Percentiles rank a stretch among this genome's conserved stretches.
These are phyloP conservation scores for Apophysomyces variabilis DNA, from an alignment of 371 early-diverging fungal genomes.

Conservation along the genomic window DNA sequence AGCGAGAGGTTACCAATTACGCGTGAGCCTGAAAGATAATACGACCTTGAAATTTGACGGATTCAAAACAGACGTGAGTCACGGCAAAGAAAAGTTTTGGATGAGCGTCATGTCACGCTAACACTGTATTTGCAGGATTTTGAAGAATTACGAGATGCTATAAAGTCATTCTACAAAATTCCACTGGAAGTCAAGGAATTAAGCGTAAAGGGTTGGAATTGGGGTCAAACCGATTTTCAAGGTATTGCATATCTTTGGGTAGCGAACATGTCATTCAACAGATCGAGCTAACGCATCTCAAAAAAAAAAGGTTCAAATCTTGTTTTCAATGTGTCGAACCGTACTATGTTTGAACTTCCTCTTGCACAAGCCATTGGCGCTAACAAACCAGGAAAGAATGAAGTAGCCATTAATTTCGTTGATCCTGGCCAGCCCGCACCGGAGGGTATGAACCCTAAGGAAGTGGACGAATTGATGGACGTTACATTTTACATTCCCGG, in stretches of 20 bases:
- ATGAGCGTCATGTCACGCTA: too few relatives aligned
- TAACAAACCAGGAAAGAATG: slow-evolving; percentile 86
- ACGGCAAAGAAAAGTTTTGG: too few relatives aligned
- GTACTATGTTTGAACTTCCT: slow-evolving; percentile 92
- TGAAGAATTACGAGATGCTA: slow-evolving; percentile 74
- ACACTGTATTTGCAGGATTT: slow-evolving; percentile 60
- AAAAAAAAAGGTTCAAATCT: slow-evolving; percentile 66
- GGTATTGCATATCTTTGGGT: slow-evolving; percentile 30
- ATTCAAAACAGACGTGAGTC: slow-evolving; percentile 75
- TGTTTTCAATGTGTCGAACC: slow-evolving; percentile 81
- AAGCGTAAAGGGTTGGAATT: slow-evolving; percentile 94
- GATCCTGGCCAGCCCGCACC: slow-evolving; percentile 64
- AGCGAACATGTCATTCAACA: neutral
- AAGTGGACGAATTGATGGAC: slow-evolving; percentile 87
- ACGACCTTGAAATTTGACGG: slow-evolving; percentile 86
- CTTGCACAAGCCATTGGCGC: slow-evolving; percentile 88
- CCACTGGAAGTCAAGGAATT: slow-evolving; percentile 83
- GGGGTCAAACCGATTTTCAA: slow-evolving; percentile 92
- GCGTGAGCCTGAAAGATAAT: slow-evolving; percentile 75
- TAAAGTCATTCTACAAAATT: slow-evolving; percentile 72
- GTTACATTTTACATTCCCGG: slow-evolving; percentile 95
- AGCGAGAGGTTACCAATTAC: slow-evolving; percentile 84
- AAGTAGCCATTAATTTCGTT: slow-evolving; percentile 91
- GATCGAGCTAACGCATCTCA: neutral
- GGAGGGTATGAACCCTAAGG: slow-evolving; percentile 55